Percentiles rank a stretch among this genome's conserved stretches.
phyloP scores from a whole-genome alignment of 495 filamentous ascomycete species.

The Annulohypoxylon moriforme region DNA sequence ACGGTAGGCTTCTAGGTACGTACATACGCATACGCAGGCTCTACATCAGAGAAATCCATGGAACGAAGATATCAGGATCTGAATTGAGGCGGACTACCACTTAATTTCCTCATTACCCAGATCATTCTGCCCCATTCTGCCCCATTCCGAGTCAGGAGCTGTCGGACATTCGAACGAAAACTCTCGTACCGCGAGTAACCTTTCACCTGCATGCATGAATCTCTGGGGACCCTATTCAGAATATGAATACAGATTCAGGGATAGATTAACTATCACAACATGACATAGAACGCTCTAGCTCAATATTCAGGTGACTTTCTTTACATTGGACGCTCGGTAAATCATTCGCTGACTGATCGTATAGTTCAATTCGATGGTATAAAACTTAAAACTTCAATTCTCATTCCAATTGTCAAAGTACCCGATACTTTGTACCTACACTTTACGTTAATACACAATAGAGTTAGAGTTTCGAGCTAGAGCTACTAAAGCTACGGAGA shows the following conservation, averaged over 20 bases:
- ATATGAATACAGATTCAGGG: not conserved
- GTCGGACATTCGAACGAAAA: not conserved
- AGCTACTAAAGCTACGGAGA: not conserved
- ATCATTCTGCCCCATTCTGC: not conserved
- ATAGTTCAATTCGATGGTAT: no score
- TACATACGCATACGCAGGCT: slow-evolving; percentile 1
- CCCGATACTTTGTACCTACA: no score
- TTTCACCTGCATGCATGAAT: not conserved
- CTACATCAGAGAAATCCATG: slow-evolving; percentile 1
- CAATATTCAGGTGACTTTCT: not conserved
- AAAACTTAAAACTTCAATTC: no score
- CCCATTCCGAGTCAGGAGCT: not conserved
- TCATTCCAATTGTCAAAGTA: not conserved
- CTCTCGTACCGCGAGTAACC: not conserved
- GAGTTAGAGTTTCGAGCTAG: slow-evolving; percentile 13
- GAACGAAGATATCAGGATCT: not conserved
- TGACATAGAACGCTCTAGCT: not conserved
- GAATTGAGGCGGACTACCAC: not conserved
- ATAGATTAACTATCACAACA: no score
- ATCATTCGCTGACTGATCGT: no score
- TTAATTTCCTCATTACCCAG: slow-evolving; percentile 1
- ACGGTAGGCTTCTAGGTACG: not conserved
- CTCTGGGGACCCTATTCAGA: not conserved
- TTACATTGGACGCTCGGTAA: no score
- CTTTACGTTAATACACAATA: no score